Evolutionary conservation across 2,329 filamentous ascomycete species (phyloP).

Genomic region (Aspergillus fijiensis): DNA sequence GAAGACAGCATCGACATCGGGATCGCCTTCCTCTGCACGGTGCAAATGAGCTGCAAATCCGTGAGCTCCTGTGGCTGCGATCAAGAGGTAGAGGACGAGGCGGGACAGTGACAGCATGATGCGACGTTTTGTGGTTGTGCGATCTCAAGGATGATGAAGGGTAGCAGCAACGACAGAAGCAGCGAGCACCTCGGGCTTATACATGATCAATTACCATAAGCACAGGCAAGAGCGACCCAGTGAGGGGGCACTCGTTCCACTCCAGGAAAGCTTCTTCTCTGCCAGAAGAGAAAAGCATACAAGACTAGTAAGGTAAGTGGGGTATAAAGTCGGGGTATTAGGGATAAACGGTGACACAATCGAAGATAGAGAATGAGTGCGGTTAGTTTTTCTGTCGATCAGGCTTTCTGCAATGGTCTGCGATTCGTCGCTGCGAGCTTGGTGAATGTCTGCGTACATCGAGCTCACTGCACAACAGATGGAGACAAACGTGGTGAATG

Average conservation of each 20-base stretch:
- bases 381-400: neutral
- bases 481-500: neutral
- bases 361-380: neutral
- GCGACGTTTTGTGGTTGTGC: neutral
- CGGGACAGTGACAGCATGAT: neutral
- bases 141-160: neutral
- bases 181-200: neutral
- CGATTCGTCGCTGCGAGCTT: neutral
- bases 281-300: neutral
- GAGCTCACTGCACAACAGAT: neutral
- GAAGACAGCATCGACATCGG: constrained; percentile 19
- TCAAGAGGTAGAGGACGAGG: neutral
- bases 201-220: neutral
- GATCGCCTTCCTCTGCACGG: constrained; percentile 3
- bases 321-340: neutral
- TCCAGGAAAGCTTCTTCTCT: neutral
- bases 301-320: neutral
- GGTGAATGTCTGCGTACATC: neutral
- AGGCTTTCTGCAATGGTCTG: neutral
- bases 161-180: neutral
- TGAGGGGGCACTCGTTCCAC: neutral
- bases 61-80: neutral
- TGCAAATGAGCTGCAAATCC: neutral
- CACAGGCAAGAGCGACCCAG: neutral
- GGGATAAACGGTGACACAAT: neutral